Base-by-base conservation (phyloP, 148 eudicot species). In the Camellia granthamiana region DNA sequence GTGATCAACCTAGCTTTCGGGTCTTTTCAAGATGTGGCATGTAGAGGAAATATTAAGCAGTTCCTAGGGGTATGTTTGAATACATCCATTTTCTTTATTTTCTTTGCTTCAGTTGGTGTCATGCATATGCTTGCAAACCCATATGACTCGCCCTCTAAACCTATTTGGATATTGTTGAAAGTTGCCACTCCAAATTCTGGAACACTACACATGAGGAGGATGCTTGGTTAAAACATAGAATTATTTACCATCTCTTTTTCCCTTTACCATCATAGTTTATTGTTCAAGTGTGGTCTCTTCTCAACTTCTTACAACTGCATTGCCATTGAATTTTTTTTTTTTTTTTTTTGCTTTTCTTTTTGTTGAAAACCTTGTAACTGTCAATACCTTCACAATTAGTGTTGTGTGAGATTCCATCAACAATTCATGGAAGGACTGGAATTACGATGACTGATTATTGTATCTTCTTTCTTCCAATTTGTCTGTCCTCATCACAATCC, bases 1-100 rank as follows among this genome's bases (percentile, higher is more conserved):
- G 92, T 91, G 86, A 83, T 92, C 51, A 95, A 92, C 80, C 88
- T 79, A n/a, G 84, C 80, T 61, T 83, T 92, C 69, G 84, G 78
- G 21, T 81, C 78, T 81, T 88, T 92, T 79, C 97, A 93, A 81
- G 90, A 95, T 84, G 84, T 95, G 77, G 88, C 98, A 12, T 89
- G 90, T 71, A 80, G 77, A 72, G 92, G 94, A 77, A 90, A 88
- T 66, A 74, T 95, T 52, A 92, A 91, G 88, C 92, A 90, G 80
- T 91, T 95, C 83, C 60, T 87, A 77, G 47, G 82, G 88, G 98
- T 93, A 87, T 78, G 81, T 59, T 78, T 72, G 47, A 18, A 8
- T 10, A 15, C 14, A 30, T 49, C 10, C 51, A 14, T 6, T 69
- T 84, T 77, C 69, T 52, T 5, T 19, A 6, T 54, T 59, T 66